A percentile compares a stretch with the other conserved stretches of the same genome.
These are phyloP conservation scores for Beta corolliflora DNA, from an alignment of 179 eudicot genomes.

Conservation along the genomic window DNA sequence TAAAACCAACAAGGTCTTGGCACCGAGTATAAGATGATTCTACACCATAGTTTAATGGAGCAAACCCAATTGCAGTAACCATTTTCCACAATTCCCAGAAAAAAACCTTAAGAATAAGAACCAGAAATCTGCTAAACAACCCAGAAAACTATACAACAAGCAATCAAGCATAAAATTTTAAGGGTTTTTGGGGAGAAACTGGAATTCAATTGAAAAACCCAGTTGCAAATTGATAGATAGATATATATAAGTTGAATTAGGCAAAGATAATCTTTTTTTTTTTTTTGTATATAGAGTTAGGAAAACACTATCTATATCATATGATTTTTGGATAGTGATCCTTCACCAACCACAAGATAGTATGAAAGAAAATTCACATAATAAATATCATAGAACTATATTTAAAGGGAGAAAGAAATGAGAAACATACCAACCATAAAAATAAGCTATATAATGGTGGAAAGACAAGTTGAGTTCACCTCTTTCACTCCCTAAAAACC, in stretches of 20 bases:
- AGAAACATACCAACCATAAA: not conserved
- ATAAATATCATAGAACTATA: no score
- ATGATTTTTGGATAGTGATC: not conserved
- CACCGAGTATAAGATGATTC: slow-evolving; percentile 21
- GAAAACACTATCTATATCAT: not conserved
- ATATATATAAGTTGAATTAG: not conserved
- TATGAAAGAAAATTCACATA: no score
- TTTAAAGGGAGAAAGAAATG: not conserved
- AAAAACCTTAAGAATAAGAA: not conserved
- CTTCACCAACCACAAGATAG: not conserved
- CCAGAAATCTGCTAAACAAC: not conserved
- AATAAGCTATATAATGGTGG: not conserved
- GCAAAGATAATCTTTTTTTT: not conserved
- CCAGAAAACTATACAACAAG: not conserved
- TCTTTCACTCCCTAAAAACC: not conserved
- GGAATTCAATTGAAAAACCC: slow-evolving; percentile 9
- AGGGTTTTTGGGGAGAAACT: not conserved
- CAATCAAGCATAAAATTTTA: not conserved
- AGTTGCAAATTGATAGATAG: not conserved
- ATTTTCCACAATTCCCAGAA: slow-evolving; percentile 15
- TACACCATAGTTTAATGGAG: slow-evolving; percentile 32
- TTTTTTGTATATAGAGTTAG: not conserved
- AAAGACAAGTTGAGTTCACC: not conserved
- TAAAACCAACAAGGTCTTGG: slow-evolving; percentile 22
- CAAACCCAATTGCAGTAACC: slow-evolving; percentile 50